Evolutionary conservation across 805 yeast species (phyloP), one percentile per base, ranked within the genome.

Genomic region (Yarrowia yakushimensis): DNA sequence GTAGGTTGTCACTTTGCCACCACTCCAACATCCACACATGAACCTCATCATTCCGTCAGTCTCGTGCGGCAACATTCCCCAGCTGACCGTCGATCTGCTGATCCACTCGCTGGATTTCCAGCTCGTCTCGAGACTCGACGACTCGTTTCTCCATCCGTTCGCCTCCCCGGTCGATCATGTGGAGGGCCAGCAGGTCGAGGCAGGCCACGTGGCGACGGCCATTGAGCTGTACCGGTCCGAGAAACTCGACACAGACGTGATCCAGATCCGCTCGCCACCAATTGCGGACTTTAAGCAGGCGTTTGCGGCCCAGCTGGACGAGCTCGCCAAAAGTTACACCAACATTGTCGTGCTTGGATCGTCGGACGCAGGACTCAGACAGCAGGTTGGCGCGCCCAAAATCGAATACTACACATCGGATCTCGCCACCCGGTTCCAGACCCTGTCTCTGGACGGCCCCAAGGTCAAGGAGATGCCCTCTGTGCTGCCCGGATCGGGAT

Each of bases 1-100:
- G n/a, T n/a, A n/a, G n/a, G n/a, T n/a, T n/a, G n/a, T n/a, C n/a
- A n/a, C n/a, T 22, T 13, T 15, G 27, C 46, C 46, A 43, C 50
- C 34, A 43, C 13, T 17, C 20, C 9, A 10, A 27, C n/a, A 43
- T 15, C 10, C 52, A 45, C 20, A 18, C 42, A 60, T 39, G 20
- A 69, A 73, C 61, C 69, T 77, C 23, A 70, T 93, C 0, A 42
- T 94, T 1, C 98, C 98, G 0, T 74, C 91, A 0, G 87, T 94
- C 0, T 84, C 97, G 3, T 81, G 89, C 6, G 98, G 96, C 8
- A 94, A 93, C 69, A 87, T 91, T 3, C 96, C 98, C 0, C 99
- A 94, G 72, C 75, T 93, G 54, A 74, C 92, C 0, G 73, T 82
- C 6, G 98, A 92, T 72, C 76, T 92, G 30, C 74, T 93, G 25